Conservation (phyloP, 192 early-diverging fungal species). For the Haplosporangium gracile region DNA sequence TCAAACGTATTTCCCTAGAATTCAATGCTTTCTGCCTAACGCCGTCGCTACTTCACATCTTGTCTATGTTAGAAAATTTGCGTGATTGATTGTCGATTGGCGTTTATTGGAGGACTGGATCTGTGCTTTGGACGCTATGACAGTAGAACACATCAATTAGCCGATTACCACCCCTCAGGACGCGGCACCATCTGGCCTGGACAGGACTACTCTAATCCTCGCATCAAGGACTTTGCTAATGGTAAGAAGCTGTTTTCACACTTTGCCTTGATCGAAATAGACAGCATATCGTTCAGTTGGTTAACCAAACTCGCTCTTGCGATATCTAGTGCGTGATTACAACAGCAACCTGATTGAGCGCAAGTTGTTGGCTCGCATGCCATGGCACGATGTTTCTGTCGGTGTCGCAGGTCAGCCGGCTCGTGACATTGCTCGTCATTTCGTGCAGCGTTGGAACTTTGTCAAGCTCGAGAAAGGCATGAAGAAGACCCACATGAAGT, state of each 20-base stretch:
- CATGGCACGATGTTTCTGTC: constrained; percentile 91
- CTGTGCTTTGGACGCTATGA: constrained; percentile 90
- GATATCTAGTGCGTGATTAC: constrained; percentile 62
- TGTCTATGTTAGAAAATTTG: constrained; percentile 66
- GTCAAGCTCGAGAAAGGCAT: constrained; percentile 79
- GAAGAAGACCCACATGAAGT: constrained; percentile 70
- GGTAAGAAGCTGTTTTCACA: constrained; percentile 35
- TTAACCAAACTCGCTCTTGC: not conserved
- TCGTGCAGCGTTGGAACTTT: constrained; percentile 94
- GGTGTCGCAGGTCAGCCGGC: constrained; percentile 84
- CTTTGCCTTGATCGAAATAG: not conserved
- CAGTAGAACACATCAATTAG: constrained; percentile 79
- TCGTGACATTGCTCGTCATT: constrained; percentile 89
- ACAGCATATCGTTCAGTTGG: not conserved
- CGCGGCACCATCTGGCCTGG: constrained; percentile 72
- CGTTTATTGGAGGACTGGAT: constrained; percentile 86
- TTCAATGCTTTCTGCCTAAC: not conserved
- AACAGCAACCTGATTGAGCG: constrained; percentile 61
- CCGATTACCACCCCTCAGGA: constrained; percentile 74
- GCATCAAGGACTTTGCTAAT: constrained; percentile 80
- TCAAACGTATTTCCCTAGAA: too few species aligned
- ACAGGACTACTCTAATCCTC: constrained; percentile 92
- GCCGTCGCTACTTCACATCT: not conserved
- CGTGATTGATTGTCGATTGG: constrained; percentile 77
- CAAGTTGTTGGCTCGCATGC: constrained; percentile 76